Evolutionary conservation across 176 grass and related monocot genomes (phyloP), one percentile per base, ranked within the genome.

Genomic region (Chrysopogon serrulatus): DNA sequence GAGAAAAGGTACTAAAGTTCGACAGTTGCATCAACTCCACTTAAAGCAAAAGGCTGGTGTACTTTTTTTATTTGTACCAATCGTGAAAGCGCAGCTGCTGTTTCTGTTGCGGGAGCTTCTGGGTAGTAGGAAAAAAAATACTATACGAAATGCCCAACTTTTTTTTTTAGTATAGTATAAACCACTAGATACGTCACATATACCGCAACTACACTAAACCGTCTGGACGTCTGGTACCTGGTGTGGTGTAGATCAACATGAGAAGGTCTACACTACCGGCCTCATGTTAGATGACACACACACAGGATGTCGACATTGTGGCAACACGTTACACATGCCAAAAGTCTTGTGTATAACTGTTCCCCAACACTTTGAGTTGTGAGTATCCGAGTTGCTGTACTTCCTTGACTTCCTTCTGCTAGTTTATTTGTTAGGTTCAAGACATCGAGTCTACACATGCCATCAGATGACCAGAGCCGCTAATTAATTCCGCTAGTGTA

Each of bases 271-370:
- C 27, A 48, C 21, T 10, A 32, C 27, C n/a, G 43, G 10, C 63
- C 44, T 37, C 21, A 33, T 80, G 36, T 37, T 13, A 27, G 66
- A 64, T 42, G 8, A 78, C 19, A 9, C 57, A 79, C 47, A 57
- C 1, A 47, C n/a, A n/a, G n/a, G n/a, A 71, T 77, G 86, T 87
- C 79, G 79, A 83, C 86, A 83, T 35, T 39, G 33, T 82, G 35
- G 11, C 86, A 63, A 82, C 86, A 77, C 5, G 1, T 64, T 31
- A 64, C 26, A 32, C 56, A 60, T 62, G 35, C 5, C 61, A 27
- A 47, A 60, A 70, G 79, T 82, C 43, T 45, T 40, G 48, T 32
- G 14, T 7, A 2, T 8, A 54, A 49, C 23, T 19, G 70, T 2
- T 53, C 44, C 62, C 59, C 40, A 56, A 63, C 24, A 39, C 40